phyloP scores from a whole-genome alignment of 2,329 filamentous ascomycete species.

The Atkinsonella texensis region DNA sequence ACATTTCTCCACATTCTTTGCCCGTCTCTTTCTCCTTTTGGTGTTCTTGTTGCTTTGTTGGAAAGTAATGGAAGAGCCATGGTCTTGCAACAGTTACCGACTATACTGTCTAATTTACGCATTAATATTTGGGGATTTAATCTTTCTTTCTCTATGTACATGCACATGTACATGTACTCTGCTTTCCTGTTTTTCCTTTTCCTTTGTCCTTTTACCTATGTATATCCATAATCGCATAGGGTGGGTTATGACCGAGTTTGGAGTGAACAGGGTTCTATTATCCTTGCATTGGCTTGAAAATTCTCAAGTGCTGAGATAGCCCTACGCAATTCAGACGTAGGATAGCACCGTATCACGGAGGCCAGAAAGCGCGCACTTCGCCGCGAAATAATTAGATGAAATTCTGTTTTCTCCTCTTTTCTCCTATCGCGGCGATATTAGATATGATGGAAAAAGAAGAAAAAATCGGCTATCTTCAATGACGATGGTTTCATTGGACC shows the following conservation, averaged over 20 bases:
- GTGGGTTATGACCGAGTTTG: background rate
- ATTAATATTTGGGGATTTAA: background rate
- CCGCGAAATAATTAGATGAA: background rate
- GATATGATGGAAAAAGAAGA: background rate
- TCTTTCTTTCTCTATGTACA: background rate
- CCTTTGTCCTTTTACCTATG: background rate
- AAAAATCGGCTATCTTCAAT: background rate
- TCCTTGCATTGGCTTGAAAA: background rate
- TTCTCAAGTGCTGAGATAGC: conserved; percentile 3
- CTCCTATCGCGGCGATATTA: background rate
- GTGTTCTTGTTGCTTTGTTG: background rate
- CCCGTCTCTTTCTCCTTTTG: background rate
- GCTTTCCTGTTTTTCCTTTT: background rate
- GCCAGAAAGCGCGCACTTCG: background rate
- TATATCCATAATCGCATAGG: background rate
- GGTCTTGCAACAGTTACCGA: background rate
- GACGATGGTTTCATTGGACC: background rate
- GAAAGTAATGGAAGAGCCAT: background rate
- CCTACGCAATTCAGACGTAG: background rate
- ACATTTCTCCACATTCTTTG: background rate
- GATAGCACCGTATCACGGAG: background rate
- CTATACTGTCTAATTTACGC: background rate
- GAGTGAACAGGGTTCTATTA: background rate
- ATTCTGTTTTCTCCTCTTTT: background rate
- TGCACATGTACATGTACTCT: background rate